phyloP scores from a whole-genome alignment of 2,329 filamentous ascomycete species.

The Diplocarpon rosae region DNA sequence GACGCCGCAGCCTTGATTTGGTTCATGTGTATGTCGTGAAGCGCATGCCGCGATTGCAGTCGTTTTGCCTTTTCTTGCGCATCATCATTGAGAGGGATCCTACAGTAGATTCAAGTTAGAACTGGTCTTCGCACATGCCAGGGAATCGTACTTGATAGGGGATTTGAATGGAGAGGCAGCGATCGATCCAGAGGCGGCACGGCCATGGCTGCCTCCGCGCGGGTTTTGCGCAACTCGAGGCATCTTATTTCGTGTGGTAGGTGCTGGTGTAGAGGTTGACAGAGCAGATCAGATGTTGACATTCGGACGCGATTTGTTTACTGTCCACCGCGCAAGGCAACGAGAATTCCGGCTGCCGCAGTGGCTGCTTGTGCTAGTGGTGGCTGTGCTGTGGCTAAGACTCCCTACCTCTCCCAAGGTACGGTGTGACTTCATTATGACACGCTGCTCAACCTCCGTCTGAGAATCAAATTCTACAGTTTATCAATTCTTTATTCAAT shows the following conservation, averaged over 20 bases:
- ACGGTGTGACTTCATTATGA: too few relatives aligned
- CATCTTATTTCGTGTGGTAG: slow-evolving; percentile 29
- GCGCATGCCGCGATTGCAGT: slow-evolving; percentile 74
- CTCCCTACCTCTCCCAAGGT: too few relatives aligned
- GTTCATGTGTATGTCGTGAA: slow-evolving; percentile 85
- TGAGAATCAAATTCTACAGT: too few relatives aligned
- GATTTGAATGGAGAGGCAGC: slow-evolving; percentile 27
- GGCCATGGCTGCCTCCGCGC: slow-evolving; percentile 29
- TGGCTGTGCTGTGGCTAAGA: neutral
- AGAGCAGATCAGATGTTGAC: slow-evolving; percentile 7
- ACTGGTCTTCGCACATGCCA: neutral
- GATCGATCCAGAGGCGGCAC: slow-evolving; percentile 30
- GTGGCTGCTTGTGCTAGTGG: neutral
- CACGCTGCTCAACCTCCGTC: too few relatives aligned
- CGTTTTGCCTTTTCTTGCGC: slow-evolving; percentile 81
- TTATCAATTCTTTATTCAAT: too few relatives aligned
- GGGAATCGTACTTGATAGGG: slow-evolving; percentile 25
- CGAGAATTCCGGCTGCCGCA: neutral
- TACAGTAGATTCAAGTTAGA: slow-evolving; percentile 28
- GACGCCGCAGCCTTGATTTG: slow-evolving; percentile 76
- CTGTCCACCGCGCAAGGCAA: neutral
- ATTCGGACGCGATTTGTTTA: slow-evolving; percentile 15
- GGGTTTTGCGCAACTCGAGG: slow-evolving; percentile 42
- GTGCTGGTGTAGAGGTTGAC: slow-evolving; percentile 6
- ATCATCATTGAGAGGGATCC: slow-evolving; percentile 95